Evolutionary conservation across 2,329 filamentous ascomycete genomes (phyloP), one percentile per base, ranked within the genome.

Genomic region (Elsinoe perseae): DNA sequence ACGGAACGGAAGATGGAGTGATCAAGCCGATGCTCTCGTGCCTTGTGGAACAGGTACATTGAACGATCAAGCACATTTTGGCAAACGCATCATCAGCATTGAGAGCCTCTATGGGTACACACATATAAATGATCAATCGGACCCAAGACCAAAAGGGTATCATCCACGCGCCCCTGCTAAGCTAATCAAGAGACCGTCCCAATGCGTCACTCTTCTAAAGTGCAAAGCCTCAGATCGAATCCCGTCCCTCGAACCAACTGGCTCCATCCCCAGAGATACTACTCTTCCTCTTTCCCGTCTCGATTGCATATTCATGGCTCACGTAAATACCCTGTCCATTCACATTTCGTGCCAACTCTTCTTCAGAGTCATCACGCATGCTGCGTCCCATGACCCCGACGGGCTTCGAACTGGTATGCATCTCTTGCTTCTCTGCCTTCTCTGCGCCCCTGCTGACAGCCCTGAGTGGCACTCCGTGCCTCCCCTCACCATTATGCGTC

Each of bases 241-340:
- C 20, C 16, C 30, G 9, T 2, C 48, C 48, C 28, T 52, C 48
- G 16, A 23, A 52, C 48, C 48, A 52, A 20, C 48, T 38, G 4
- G 7, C 48, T 5, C 30, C 48, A 10, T 34, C 32, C 9, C n/a
- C n/a, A n/a, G n/a, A n/a, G n/a, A n/a, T n/a, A n/a, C 30, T 34
- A 18, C 28, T 36, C 46, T 50, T 32, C 28, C 46, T 32, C 46
- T 50, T 34, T 7, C 46, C 48, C 48, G 18, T 52, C 28, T 52
- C 48, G 25, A 52, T 25, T 6, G 28, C 48, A 25, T 52, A 52
- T 18, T 52, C 48, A 32, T 52, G 30, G n/a, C 48, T 52, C 10
- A 52, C 30, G 16, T 52, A 52, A 8, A 52, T 52, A 7, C 48
- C 48, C 48, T 32, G 25, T 30, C 25, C 10, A 14, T 34, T 28